Percentiles rank a stretch among this genome's conserved stretches.
phyloP scores from a whole-genome alignment of 257 asterid species.

The Ophiorrhiza pumila region DNA sequence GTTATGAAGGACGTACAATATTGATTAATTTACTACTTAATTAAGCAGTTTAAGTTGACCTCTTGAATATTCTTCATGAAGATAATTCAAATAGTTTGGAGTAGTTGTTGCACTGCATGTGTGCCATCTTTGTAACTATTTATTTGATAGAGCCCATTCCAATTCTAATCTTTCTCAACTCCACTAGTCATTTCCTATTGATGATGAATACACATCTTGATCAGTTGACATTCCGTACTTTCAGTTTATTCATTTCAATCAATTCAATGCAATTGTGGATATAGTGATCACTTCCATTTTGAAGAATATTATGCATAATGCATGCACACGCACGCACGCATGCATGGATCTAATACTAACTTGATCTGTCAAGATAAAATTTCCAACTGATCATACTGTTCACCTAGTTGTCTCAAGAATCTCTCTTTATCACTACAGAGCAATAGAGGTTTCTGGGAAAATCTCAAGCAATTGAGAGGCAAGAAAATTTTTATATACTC shows the following conservation, averaged over 20 bases:
- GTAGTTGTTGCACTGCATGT: too few species aligned
- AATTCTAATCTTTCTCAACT: neutral
- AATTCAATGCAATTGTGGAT: neutral
- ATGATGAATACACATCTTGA: constrained; percentile 15
- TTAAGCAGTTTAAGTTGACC: too few species aligned
- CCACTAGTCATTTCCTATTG: neutral
- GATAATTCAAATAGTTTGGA: too few species aligned
- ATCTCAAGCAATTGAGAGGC: neutral
- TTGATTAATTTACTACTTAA: too few species aligned
- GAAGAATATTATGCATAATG: constrained; percentile 15
- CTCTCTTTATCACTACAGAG: neutral
- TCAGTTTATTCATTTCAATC: neutral
- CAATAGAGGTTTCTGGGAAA: neutral
- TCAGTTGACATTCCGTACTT: constrained; percentile 21
- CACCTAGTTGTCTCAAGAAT: constrained; percentile 16
- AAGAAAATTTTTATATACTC: too few species aligned
- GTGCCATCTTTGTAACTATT: too few species aligned
- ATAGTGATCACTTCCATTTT: neutral
- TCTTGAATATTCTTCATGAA: too few species aligned
- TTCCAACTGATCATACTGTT: constrained; percentile 5
- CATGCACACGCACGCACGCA: too few species aligned
- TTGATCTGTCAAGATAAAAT: constrained; percentile 4
- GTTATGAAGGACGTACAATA: too few species aligned
- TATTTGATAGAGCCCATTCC: too few species aligned
- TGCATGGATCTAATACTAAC: neutral